A percentile compares a stretch with the other conserved stretches of the same genome.
These are phyloP conservation scores for Dunaliella primolecta DNA, from an alignment of 139 green algal species.

Conservation along the genomic window DNA sequence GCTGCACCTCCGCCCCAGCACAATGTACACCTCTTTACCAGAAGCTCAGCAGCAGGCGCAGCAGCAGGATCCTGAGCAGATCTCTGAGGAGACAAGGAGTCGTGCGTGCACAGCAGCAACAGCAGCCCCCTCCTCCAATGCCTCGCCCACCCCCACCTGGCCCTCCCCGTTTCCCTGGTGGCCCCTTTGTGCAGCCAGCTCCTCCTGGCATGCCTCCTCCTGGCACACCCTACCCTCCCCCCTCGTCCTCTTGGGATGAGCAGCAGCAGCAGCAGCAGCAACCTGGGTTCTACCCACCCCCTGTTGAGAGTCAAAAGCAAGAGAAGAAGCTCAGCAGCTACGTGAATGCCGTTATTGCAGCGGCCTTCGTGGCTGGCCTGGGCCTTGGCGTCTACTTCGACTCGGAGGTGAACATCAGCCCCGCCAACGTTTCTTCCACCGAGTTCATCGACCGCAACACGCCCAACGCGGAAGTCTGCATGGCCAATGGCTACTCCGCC, in stretches of 20 bases:
- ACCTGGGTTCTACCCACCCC: neutral
- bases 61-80: neutral
- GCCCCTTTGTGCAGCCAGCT: neutral
- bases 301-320: neutral
- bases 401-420: constrained; percentile 71
- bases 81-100: neutral
- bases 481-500: constrained; percentile 94
- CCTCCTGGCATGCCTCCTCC: neutral
- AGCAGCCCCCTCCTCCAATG: neutral
- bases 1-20: neutral
- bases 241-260: neutral
- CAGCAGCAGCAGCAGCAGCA: constrained; percentile 15
- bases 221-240: neutral
- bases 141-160: too few species aligned
- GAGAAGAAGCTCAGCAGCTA: constrained; percentile 30
- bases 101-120: neutral
- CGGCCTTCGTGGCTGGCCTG: constrained; percentile 88
- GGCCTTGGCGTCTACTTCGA: constrained; percentile 77
- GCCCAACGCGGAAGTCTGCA: constrained; percentile 90
- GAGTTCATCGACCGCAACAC: constrained; percentile 94
- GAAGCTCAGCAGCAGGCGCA: neutral
- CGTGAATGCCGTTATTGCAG: constrained; percentile 53
- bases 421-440: constrained; percentile 85
- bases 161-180: neutral
- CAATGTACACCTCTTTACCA: neutral